Percentiles rank a stretch among this genome's conserved stretches.
These are phyloP conservation scores for Aspergillus transmontanensis DNA, from an alignment of 2,329 filamentous ascomycete species.

Conservation along the genomic window DNA sequence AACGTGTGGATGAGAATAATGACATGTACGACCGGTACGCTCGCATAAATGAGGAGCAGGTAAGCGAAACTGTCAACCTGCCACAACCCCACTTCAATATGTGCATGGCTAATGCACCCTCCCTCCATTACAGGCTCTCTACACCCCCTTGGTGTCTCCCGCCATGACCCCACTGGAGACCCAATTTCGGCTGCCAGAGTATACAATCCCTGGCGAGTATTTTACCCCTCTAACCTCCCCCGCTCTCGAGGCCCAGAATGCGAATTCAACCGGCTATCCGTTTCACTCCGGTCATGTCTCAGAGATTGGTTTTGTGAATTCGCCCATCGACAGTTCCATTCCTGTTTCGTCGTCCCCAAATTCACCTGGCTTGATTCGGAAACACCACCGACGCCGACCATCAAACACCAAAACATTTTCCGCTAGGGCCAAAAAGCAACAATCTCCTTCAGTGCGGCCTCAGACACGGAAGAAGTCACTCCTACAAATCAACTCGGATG, in stretches of 20 bases:
- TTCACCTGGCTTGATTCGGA: conserved; percentile 39
- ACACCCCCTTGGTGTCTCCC: conserved; percentile 53
- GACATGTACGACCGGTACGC: conserved; percentile 49
- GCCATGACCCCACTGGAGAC: conserved; percentile 54
- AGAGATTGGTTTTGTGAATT: conserved; percentile 45
- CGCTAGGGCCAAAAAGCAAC: conserved; percentile 42
- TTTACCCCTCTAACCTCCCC: conserved; percentile 55
- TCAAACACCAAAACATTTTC: conserved; percentile 36
- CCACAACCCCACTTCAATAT: neutral
- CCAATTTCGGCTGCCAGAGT: conserved; percentile 51
- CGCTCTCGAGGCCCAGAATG: conserved; percentile 51
- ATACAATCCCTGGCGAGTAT: conserved; percentile 51
- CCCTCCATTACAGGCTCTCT: conserved; percentile 42
- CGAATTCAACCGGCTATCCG: conserved; percentile 38
- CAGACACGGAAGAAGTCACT: conserved; percentile 40
- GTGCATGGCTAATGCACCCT: conserved; percentile 21
- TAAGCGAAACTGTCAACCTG: conserved; percentile 21
- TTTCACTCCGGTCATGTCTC: conserved; percentile 39
- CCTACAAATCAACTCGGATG: conserved; percentile 35
- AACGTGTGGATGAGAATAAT: conserved; percentile 42
- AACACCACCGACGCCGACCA: conserved; percentile 42
- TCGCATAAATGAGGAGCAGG: conserved; percentile 48
- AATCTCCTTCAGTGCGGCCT: conserved; percentile 48
- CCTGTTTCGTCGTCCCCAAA: conserved; percentile 34
- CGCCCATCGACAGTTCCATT: conserved; percentile 43